These are phyloP conservation scores for Clarireedia sp. DNA, from an alignment of 2,329 filamentous ascomycete species.

Conservation along the genomic window DNA sequence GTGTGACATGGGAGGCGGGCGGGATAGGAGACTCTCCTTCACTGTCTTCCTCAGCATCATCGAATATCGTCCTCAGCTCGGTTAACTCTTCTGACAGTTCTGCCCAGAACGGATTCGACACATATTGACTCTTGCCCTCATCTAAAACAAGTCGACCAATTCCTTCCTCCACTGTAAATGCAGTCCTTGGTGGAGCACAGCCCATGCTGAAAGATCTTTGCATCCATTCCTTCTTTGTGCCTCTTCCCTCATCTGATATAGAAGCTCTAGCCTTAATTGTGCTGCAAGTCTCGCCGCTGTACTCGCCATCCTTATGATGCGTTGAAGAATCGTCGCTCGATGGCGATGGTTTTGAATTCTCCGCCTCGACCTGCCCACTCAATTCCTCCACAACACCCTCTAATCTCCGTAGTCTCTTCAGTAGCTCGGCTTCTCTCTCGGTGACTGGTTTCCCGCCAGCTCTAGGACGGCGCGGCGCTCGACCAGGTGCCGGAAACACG, in stretches of 20 bases:
- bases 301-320: constrained; percentile 16
- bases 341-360: constrained; percentile 23
- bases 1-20: constrained; percentile 44
- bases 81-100: constrained; percentile 53
- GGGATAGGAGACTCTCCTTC: constrained; percentile 21
- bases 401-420: constrained; percentile 63
- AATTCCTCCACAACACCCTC: constrained; percentile 69
- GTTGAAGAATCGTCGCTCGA: constrained; percentile 19
- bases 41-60: constrained; percentile 24
- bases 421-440: constrained; percentile 58
- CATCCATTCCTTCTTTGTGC: constrained; percentile 23
- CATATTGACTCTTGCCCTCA: constrained; percentile 60
- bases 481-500: constrained; percentile 65
- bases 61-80: constrained; percentile 27
- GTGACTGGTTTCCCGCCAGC: constrained; percentile 53
- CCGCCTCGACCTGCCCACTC: constrained; percentile 48
- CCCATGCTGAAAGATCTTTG: constrained; percentile 19
- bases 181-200: constrained; percentile 20
- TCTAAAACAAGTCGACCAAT: constrained; percentile 63
- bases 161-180: constrained; percentile 32
- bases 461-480: constrained; percentile 61
- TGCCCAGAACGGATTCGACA: constrained; percentile 69
- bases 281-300: background rate
- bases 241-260: constrained; percentile 25
- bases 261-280: constrained; percentile 11